Conservation (phyloP, 78 protist genomes). For the Monosiga brevicollis region DNA sequence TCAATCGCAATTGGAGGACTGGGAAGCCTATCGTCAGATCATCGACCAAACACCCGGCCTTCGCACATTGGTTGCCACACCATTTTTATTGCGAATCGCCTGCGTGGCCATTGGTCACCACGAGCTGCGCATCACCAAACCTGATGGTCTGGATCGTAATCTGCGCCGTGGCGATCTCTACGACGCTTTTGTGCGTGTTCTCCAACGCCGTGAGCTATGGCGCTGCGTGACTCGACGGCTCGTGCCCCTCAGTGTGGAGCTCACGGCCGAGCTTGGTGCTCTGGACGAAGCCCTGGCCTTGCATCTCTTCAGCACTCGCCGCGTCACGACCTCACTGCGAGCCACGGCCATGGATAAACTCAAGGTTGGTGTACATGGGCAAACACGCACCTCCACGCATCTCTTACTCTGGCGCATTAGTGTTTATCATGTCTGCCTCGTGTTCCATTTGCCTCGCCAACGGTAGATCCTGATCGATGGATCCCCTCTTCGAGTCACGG, state of each 20-base stretch:
- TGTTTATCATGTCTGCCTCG: too few relatives aligned
- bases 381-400: too few relatives aligned
- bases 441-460: too few relatives aligned
- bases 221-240: background rate
- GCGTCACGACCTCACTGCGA: too few relatives aligned
- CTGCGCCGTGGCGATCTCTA: background rate
- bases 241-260: background rate
- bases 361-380: too few relatives aligned
- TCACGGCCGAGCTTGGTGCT: too few relatives aligned
- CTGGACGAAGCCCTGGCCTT: too few relatives aligned
- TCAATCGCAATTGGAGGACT: background rate
- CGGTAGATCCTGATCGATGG: too few relatives aligned
- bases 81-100: background rate
- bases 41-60: background rate
- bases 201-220: background rate
- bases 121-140: background rate
- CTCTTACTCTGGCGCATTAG: too few relatives aligned
- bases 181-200: background rate
- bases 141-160: background rate
- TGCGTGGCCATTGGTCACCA: background rate
- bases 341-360: too few relatives aligned
- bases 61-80: background rate
- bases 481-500: too few relatives aligned
- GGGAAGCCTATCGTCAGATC: background rate
- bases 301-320: too few relatives aligned